phyloP scores from a whole-genome alignment of 495 filamentous ascomycete species.

The Xylaria longipes region DNA sequence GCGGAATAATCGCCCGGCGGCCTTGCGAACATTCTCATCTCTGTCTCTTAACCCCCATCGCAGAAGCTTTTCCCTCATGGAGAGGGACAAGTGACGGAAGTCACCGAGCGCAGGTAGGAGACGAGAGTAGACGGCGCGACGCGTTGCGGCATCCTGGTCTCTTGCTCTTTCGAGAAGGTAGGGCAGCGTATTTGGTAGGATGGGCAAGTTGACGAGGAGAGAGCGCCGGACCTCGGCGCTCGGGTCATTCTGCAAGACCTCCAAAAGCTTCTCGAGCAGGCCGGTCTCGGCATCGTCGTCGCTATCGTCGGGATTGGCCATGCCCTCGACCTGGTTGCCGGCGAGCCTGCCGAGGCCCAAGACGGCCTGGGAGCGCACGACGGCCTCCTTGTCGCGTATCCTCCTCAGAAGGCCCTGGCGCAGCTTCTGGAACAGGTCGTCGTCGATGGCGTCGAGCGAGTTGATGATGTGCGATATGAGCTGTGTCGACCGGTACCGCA shows the following conservation, averaged over 20 bases:
- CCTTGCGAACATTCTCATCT: conserved; percentile 93
- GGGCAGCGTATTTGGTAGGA: conserved; percentile 80
- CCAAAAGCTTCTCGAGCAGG: conserved; percentile 81
- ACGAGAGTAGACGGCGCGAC: conserved; percentile 85
- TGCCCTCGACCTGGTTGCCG: conserved; percentile 77
- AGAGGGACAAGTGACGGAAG: conserved; percentile 94
- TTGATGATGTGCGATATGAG: conserved; percentile 86
- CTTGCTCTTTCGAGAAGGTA: conserved; percentile 90
- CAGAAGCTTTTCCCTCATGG: conserved; percentile 93
- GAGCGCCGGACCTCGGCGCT: conserved; percentile 90
- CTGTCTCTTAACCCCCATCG: conserved; percentile 94
- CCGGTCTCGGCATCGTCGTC: conserved; percentile 63
- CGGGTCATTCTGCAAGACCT: conserved; percentile 92
- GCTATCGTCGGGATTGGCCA: conserved; percentile 70
- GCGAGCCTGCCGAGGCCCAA: conserved; percentile 84
- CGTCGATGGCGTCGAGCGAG: conserved; percentile 86
- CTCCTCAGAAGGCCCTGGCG: conserved; percentile 78
- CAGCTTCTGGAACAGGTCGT: conserved; percentile 84
- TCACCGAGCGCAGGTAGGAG: conserved; percentile 90
- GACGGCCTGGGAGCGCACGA: conserved; percentile 93
- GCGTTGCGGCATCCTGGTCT: conserved; percentile 82
- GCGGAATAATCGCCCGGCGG: conserved; percentile 85
- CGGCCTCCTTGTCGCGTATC: conserved; percentile 89
- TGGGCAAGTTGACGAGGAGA: conserved; percentile 85
- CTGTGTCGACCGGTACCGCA: conserved; percentile 89